Evolutionary conservation across 2,329 filamentous ascomycete genomes (phyloP), one percentile per base, ranked within the genome.

Genomic region (Pleochaeta shiraiana): DNA sequence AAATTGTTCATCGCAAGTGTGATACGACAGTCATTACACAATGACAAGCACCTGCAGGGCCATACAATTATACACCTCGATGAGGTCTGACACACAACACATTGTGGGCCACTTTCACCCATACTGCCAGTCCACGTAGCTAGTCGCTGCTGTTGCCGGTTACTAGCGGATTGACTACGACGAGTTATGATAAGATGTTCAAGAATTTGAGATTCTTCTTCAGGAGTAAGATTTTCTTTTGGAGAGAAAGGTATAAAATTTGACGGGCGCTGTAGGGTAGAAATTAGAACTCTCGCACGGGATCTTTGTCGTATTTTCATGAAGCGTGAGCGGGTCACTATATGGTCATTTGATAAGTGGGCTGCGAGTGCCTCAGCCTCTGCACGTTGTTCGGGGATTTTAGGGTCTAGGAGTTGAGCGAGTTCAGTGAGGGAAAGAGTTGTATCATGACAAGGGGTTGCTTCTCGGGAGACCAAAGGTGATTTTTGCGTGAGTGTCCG

Each of bases 1-100:
- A 95, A 97, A 73, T 97, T 97, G 73, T 96, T 95, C 84, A 95
- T 91, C 3, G 93, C 93, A 67, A 97, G 79, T 53, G 89, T 92
- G 39, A 97, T 88, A 34, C 93, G 81, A 73, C 93, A 97, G 69
- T 97, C 93, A 73, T 98, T 93, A 73, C 93, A 97, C 14, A 97
- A 79, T 69, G 89, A 92, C 65, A 98, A 79, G 73, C 93, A 98
- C 1, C 93, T 87, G 73, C 93, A 98, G 0, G 93, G 93, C 93
- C 93, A 97, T 1, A 95, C 86, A 64, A 98, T 87, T 66, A 97
- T 87, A 7, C 88, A 95, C 21, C 93, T 81, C 2, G 90, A 84
- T n/a, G 82, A 81, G 64, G 84, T 84, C 73, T 97, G 92, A 72
- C 93, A 98, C 4, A 98, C 89, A 0, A 97, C 93, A 71, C 93